Evolutionary conservation across 768 basidiomycete genomes (phyloP).

Genomic region (Tylopilus balloui): DNA sequence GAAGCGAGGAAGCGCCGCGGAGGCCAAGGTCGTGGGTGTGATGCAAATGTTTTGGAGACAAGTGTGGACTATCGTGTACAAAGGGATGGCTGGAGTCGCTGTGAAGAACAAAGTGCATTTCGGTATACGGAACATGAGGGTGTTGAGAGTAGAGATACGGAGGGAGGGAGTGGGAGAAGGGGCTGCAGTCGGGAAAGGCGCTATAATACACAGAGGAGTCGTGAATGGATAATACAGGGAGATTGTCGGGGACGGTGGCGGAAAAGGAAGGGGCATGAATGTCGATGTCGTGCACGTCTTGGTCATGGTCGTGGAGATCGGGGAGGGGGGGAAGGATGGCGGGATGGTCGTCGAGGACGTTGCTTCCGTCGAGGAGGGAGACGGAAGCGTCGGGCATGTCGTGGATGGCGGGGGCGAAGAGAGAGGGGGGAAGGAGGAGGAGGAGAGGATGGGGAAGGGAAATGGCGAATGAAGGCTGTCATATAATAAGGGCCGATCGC

Average conservation of each 20-base stretch:
- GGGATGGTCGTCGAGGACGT: conserved; percentile 17
- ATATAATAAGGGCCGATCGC: conserved; percentile 33
- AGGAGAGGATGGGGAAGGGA: conserved; percentile 17
- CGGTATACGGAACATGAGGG: conserved; percentile 23
- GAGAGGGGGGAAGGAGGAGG: not conserved
- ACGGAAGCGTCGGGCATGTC: conserved; percentile 23
- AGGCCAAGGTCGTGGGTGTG: conserved; percentile 21
- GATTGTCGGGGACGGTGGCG: conserved; percentile 13
- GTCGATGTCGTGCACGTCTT: conserved; percentile 32
- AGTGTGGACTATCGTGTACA: conserved; percentile 18
- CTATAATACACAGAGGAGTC: conserved; percentile 32
- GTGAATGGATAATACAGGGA: conserved; percentile 34
- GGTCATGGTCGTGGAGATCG: conserved; percentile 25
- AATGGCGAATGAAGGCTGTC: conserved; percentile 22
- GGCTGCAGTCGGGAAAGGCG: conserved; percentile 24
- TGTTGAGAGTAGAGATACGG: conserved; percentile 28
- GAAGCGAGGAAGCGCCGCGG: conserved; percentile 17
- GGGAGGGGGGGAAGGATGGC: conserved; percentile 15
- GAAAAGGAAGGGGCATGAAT: conserved; percentile 26
- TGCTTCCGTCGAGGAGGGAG: conserved; percentile 15
- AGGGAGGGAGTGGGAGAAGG: conserved; percentile 20
- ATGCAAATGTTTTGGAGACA: conserved; percentile 30
- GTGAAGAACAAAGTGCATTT: conserved; percentile 27
- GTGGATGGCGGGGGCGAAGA: not conserved
- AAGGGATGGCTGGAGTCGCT: conserved; percentile 17